Evolutionary conservation across 768 basidiomycete species (phyloP).

Genomic region (Phylloporus sp.): DNA sequence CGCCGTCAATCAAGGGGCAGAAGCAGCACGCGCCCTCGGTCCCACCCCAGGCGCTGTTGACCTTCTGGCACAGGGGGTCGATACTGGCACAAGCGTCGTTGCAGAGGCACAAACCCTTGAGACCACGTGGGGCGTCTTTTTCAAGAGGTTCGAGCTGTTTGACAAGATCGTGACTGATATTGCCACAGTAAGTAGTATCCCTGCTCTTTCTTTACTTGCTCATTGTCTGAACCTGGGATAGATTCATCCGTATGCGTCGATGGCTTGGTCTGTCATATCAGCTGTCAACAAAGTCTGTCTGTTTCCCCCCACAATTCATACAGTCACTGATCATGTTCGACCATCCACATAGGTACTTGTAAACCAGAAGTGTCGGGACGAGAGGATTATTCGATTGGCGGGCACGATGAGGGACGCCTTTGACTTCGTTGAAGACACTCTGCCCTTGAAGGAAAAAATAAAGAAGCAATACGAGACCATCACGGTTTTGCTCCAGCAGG

Average conservation of each 20-base stretch:
- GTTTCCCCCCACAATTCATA: neutral
- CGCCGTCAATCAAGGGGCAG: neutral
- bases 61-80: neutral
- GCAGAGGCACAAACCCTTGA: neutral
- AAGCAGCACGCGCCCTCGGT: neutral
- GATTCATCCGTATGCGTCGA: conserved; percentile 6
- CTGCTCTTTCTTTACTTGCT: neutral
- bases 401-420: neutral
- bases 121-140: neutral
- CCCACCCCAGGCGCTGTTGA: neutral
- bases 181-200: neutral
- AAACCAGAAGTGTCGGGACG: too few species aligned
- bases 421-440: neutral
- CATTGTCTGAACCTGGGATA: neutral
- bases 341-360: neutral
- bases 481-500: neutral
- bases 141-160: neutral
- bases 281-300: neutral
- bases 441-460: neutral
- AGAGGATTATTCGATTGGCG: neutral
- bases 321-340: neutral
- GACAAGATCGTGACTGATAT: too few species aligned
- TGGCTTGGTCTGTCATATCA: conserved; percentile 1
- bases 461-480: neutral
- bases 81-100: neutral